phyloP scores from a whole-genome alignment of 176 grass and related monocot species.

The Musa schizocarpa region DNA sequence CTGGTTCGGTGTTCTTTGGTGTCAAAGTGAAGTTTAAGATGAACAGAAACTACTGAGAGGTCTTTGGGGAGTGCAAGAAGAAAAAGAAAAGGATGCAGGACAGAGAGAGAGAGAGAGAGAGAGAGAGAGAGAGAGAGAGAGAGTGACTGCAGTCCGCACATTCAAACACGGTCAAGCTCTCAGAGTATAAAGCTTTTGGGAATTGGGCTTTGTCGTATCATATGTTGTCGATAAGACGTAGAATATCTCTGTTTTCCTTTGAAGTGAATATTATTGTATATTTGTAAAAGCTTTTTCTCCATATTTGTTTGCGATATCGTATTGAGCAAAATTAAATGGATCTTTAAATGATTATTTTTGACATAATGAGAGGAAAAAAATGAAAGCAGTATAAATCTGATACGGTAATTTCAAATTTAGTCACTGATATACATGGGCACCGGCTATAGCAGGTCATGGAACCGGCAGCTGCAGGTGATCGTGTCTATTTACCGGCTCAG shows the following conservation, averaged over 20 bases:
- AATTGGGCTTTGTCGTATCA: neutral
- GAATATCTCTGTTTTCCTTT: too few species aligned
- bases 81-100: neutral
- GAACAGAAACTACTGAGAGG: neutral
- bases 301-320: too few species aligned
- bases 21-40: too few species aligned
- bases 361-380: too few species aligned
- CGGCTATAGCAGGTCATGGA: neutral
- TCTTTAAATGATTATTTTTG: too few species aligned
- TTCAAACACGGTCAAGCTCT: neutral
- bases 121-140: neutral
- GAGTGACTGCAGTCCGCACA: neutral
- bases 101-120: neutral
- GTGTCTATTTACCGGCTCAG: neutral
- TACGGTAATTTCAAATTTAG: too few species aligned
- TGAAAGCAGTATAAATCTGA: too few species aligned
- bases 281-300: too few species aligned
- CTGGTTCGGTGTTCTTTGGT: too few species aligned
- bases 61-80: neutral
- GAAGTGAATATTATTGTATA: too few species aligned
- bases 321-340: too few species aligned
- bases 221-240: too few species aligned
- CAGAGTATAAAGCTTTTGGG: neutral
- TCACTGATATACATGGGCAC: neutral
- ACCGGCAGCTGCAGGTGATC: neutral